Base-by-base conservation (phyloP, 495 filamentous ascomycete genomes). In the Podospora anserina region DNA sequence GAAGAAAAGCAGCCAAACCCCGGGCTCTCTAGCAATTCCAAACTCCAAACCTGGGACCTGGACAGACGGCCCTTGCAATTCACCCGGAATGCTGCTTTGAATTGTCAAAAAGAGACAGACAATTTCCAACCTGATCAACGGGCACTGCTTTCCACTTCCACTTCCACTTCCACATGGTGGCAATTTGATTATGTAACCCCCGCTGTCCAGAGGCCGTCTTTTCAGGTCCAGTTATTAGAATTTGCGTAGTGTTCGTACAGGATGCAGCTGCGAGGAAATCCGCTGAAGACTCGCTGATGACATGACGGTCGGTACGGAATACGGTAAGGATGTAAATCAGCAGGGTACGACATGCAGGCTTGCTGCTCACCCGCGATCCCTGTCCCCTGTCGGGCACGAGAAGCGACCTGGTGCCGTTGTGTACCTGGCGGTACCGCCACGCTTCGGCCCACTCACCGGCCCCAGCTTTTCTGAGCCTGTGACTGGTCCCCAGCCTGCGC, bases 301-400 rank as follows among this genome's bases (percentile, higher is more conserved):
- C 39, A 49, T 49, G 39, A 49, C 39, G 39, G 39, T 11, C 39
- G 39, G 39, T 44, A 55, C n/a, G 39, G 18, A 44, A 66, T 61
- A 57, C 23, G 4, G 27, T 20, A 57, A 0, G 64, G 11, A 20
- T 26, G 65, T 71, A 63, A 68, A 27, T 39, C 28, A n/a, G n/a
- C 39, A 68, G 60, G 63, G 67, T 66, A 59, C 61, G 61, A 65
- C 63, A 70, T 72, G 67, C 68, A 70, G 59, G 57, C 53, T 68
- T 72, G 72, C 76, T 81, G 78, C 77, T 74, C 79, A 79, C 78
- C 78, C 78, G 78, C 76, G 76, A 80, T 79, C 77, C 75, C 74
- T 75, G 78, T 70, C 67, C 77, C 79, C 72, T 80, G 79, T 73
- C 69, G 71, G 71, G 69, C 69, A 70, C 61, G 65, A 70, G 70